Evolutionary conservation across 148 eudicot species (phyloP).

Genomic region (Pouteria glomerata): DNA sequence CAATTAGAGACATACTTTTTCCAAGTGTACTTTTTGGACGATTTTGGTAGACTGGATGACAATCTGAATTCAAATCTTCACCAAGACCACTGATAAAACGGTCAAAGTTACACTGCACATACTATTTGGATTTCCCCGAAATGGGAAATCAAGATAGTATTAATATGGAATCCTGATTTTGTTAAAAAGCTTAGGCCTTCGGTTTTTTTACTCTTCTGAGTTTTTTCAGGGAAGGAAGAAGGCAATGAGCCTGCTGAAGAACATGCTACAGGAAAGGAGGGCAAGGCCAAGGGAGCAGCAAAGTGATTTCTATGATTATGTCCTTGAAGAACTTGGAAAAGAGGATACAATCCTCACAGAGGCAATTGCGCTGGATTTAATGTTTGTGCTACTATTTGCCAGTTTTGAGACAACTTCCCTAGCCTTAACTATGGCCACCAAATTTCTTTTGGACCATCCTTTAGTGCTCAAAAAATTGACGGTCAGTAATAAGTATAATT

Average conservation of each 20-base stretch:
- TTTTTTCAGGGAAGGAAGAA: conserved; percentile 74
- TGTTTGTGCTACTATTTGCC: conserved; percentile 91
- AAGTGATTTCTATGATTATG: conserved; percentile 77
- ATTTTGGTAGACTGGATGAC: not conserved
- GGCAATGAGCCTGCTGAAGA: conserved; percentile 80
- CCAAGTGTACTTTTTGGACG: not conserved
- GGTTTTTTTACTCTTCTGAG: conserved; percentile 1
- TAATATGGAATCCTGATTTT: not conserved
- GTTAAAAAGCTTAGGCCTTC: not conserved
- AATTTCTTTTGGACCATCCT: conserved; percentile 68
- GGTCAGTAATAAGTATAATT: conserved; percentile 29
- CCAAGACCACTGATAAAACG: not conserved
- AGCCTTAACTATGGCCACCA: conserved; percentile 74
- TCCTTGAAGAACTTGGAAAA: conserved; percentile 65
- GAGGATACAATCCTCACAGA: conserved; percentile 68
- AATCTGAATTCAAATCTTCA: not conserved
- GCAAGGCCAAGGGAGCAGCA: conserved; percentile 47
- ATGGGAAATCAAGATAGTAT: not conserved
- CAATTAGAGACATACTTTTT: not conserved
- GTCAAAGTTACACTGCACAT: not conserved
- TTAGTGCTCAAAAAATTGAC: conserved; percentile 54
- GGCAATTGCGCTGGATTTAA: conserved; percentile 79
- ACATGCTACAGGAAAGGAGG: conserved; percentile 75
- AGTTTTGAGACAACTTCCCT: conserved; percentile 92
- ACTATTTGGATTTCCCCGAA: too few relatives aligned